phyloP scores from a whole-genome alignment of 257 asterid species.

The Hygrophila difformis region DNA sequence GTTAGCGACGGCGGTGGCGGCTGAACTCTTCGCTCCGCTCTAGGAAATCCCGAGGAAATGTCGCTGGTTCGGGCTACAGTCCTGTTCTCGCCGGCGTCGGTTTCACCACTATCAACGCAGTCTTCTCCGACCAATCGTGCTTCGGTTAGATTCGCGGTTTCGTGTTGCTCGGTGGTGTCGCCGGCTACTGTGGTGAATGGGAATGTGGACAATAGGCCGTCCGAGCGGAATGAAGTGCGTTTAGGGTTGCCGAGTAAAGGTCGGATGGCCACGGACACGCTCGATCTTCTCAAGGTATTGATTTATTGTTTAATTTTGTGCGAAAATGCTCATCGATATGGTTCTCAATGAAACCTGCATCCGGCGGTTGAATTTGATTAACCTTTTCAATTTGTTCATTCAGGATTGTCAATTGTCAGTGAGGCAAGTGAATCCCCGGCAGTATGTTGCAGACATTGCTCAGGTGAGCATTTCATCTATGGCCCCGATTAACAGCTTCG shows the following conservation, averaged over 20 bases:
- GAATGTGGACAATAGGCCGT: slow-evolving; percentile 32
- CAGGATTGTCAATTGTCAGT: slow-evolving; percentile 97
- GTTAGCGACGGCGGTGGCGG: too few relatives aligned
- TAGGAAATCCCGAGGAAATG: slow-evolving; percentile 6
- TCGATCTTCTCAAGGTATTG: slow-evolving; percentile 77
- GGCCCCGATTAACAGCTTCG: too few relatives aligned
- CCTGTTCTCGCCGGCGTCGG: slow-evolving; percentile 15
- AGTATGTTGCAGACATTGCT: slow-evolving; percentile 89
- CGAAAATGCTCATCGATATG: too few relatives aligned
- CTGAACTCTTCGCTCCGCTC: too few relatives aligned
- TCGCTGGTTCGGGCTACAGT: slow-evolving; percentile 11
- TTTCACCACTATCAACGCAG: slow-evolving; percentile 12
- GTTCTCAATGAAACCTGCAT: not conserved
- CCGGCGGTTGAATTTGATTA: not conserved
- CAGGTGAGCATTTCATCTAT: slow-evolving; percentile 36
- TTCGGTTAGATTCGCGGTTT: slow-evolving; percentile 37
- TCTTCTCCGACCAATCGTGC: slow-evolving; percentile 10
- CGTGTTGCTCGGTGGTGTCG: slow-evolving; percentile 43
- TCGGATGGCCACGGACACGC: slow-evolving; percentile 84
- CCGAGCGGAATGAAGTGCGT: slow-evolving; percentile 58
- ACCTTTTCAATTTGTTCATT: too few relatives aligned
- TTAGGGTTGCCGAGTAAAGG: slow-evolving; percentile 97
- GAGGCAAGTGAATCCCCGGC: slow-evolving; percentile 96
- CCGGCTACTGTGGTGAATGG: slow-evolving; percentile 44
- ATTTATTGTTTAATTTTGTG: not conserved